Evolutionary conservation across 75 land plant species (phyloP).

Genomic region (Pinus taeda): DNA sequence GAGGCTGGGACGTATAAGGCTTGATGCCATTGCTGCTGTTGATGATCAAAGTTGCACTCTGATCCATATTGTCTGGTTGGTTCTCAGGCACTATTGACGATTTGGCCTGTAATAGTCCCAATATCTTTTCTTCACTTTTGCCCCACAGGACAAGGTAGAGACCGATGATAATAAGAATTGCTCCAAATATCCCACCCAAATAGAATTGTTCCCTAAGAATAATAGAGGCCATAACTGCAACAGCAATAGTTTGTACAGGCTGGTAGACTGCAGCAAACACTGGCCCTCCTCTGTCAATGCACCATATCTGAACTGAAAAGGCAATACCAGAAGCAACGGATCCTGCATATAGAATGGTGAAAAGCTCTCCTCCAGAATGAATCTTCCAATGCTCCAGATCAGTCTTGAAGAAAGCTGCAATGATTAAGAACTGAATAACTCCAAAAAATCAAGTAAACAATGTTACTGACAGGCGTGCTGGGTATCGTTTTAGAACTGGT

Average conservation of each 20-base stretch:
- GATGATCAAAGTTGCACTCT: too few species aligned
- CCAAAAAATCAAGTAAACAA: conserved; percentile 75
- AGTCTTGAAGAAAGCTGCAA: conserved; percentile 57
- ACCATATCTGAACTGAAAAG: conserved; percentile 94
- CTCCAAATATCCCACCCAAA: conserved; percentile 82
- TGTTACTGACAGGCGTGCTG: conserved; percentile 70
- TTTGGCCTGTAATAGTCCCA: background rate
- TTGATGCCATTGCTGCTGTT: too few species aligned
- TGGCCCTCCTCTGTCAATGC: conserved; percentile 87
- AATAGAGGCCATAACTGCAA: conserved; percentile 73
- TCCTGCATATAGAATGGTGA: conserved; percentile 79
- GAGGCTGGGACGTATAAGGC: background rate
- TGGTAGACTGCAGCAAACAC: conserved; percentile 86
- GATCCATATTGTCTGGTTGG: too few species aligned
- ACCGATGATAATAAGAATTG: conserved; percentile 60
- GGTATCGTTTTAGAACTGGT: conserved; percentile 72
- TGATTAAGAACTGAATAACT: conserved; percentile 55
- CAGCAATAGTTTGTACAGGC: conserved; percentile 87
- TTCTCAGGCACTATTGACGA: too few species aligned
- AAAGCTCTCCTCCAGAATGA: conserved; percentile 44
- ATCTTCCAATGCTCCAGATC: conserved; percentile 47
- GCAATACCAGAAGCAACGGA: conserved; percentile 85
- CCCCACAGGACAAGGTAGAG: conserved; percentile 76
- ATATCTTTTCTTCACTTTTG: conserved; percentile 50
- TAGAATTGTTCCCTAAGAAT: conserved; percentile 81